phyloP scores from a whole-genome alignment of 148 eudicot genomes.

The Cornus kousa region DNA sequence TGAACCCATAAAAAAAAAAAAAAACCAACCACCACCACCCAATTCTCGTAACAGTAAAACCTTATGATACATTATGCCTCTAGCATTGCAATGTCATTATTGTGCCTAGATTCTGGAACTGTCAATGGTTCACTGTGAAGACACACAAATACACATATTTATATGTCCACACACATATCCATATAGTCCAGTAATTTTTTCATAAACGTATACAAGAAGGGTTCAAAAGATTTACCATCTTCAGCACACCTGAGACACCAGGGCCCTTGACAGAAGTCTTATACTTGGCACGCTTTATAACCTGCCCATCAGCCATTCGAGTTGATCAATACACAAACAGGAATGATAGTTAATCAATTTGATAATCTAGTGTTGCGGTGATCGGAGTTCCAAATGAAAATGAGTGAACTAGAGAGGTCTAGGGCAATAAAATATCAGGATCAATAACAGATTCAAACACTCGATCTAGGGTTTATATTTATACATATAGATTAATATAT shows the following conservation, averaged over 20 bases:
- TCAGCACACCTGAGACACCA: conserved; percentile 56
- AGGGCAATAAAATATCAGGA: conserved; percentile 7
- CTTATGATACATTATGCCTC: not conserved
- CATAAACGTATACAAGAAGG: not conserved
- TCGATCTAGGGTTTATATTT: not conserved
- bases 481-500: too few relatives aligned
- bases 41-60: not conserved
- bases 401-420: not conserved
- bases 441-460: not conserved
- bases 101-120: not conserved
- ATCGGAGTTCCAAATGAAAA: not conserved
- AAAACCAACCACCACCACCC: not conserved
- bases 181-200: not conserved
- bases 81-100: not conserved
- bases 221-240: conserved; percentile 33
- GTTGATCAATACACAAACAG: not conserved
- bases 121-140: not conserved
- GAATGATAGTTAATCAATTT: not conserved
- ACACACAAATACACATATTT: not conserved
- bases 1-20: too few relatives aligned
- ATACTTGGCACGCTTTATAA: conserved; percentile 59
- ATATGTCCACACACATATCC: too few relatives aligned
- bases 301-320: conserved; percentile 43
- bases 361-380: not conserved
- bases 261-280: conserved; percentile 52